Conservation (phyloP, 208 protist species). For the Leishmania arabica region DNA sequence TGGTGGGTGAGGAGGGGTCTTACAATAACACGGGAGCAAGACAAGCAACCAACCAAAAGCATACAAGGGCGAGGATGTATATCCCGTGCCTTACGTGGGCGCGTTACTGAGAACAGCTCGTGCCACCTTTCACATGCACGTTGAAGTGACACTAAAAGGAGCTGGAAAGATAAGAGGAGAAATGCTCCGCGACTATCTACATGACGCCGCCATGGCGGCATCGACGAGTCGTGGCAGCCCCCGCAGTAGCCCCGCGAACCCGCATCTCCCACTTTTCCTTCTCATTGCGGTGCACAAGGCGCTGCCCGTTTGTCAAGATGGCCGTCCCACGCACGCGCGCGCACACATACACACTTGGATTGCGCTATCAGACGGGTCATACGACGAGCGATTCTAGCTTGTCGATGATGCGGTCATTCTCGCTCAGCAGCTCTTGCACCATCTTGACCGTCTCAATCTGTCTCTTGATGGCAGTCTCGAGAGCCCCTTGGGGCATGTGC, state of each 20-base stretch:
- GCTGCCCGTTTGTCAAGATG: not conserved
- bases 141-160: no score
- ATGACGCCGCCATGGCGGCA: not conserved
- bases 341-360: not conserved
- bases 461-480: conserved; percentile 78
- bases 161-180: no score
- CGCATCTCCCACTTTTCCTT: not conserved
- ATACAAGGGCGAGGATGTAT: no score
- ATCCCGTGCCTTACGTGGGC: no score
- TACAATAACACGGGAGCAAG: no score
- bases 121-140: no score
- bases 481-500: conserved; percentile 56
- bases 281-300: not conserved
- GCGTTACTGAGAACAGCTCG: no score
- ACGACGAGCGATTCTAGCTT: conserved; percentile 54
- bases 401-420: conserved; percentile 68
- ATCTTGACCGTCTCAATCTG: conserved; percentile 78
- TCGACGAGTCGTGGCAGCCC: not conserved
- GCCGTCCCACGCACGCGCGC: not conserved
- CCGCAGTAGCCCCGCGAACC: not conserved
- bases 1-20: no score
- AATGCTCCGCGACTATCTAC: not conserved
- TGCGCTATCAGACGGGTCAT: conserved; percentile 9
- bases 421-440: conserved; percentile 48
- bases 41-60: no score